Base-by-base conservation (phyloP, 2,329 filamentous ascomycete species). In the Venturia oleaginea region DNA sequence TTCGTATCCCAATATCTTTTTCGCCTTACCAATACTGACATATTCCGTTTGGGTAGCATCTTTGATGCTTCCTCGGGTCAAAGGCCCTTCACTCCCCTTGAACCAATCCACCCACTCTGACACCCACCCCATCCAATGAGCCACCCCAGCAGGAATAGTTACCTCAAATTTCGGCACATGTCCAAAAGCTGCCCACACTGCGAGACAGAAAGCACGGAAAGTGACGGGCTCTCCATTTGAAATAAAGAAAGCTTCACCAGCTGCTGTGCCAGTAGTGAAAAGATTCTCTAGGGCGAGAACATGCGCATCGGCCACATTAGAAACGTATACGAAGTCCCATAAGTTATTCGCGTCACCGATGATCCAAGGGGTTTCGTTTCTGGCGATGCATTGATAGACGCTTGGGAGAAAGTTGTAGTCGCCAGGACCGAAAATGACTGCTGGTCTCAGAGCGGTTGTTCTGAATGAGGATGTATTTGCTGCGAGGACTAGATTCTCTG, bases 381-480 rank as follows among this genome's bases (percentile, higher is more conserved):
- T 81, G 66, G 82, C 80, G 73, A 88, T 89, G 70, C 90, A 85
- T 67, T 86, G 83, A 71, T 96, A 80, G 67, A 97, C 83, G 69
- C 88, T 85, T 67, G 87, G 84, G 40, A 93, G 85, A 17, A 87
- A 77, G 72, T 92, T 88, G 63, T 85, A 84, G 78, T 99, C 94
- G 70, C 90, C 90, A 72, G 94, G 91, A 71, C 93, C 93, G 72
- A 96, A 91, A 75, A 97, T 95, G 68, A 91, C 91, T 15, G 91
- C 89, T 7, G 92, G 91, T 19, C 94, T 90, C 68, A 97, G 83
- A 37, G 92, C 82, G 71, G 84, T 84, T n/a, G 92, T 96, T 11
- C 90, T 80, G 75, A 96, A 85, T 5, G 17, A n/a, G n/a, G 54
- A 79, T 78, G 62, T 80, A 81, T 91, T 94, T 71, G 89, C 89